phyloP scores from a whole-genome alignment of 441 rosid genomes.

The Euphorbia corollata region DNA sequence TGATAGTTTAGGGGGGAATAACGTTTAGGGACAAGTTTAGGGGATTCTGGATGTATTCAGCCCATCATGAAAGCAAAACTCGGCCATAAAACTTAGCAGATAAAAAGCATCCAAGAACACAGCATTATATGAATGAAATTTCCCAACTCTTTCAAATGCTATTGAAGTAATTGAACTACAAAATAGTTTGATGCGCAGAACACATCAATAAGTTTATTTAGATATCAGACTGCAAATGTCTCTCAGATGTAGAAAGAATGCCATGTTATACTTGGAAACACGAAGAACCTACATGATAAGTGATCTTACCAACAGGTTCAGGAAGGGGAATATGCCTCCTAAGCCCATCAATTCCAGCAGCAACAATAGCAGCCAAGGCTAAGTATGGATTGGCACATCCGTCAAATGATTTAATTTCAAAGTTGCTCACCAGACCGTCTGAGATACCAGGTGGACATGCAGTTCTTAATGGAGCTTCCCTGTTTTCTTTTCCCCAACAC shows the following conservation, averaged over 20 bases:
- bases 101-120: background rate
- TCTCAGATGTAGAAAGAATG: too few species aligned
- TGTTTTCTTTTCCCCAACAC: constrained; percentile 95
- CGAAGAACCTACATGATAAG: background rate
- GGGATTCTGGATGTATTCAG: too few species aligned
- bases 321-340: constrained; percentile 61
- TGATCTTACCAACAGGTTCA: constrained; percentile 54
- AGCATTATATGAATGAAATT: background rate
- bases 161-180: background rate
- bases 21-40: too few species aligned
- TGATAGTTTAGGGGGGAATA: too few species aligned
- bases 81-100: background rate
- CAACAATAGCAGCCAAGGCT: constrained; percentile 63
- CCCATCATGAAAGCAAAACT: too few species aligned
- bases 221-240: too few species aligned
- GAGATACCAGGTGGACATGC: constrained; percentile 83
- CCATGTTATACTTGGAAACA: too few species aligned
- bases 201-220: too few species aligned
- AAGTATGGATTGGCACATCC: constrained; percentile 88
- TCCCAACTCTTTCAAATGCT: background rate
- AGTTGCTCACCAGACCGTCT: constrained; percentile 79
- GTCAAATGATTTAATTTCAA: constrained; percentile 84
- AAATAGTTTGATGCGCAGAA: too few species aligned
- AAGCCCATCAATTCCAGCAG: constrained; percentile 91
- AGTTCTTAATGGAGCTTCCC: constrained; percentile 76